Conservation (phyloP, 108 stramenopile species). For the Nitzschia sp. region DNA sequence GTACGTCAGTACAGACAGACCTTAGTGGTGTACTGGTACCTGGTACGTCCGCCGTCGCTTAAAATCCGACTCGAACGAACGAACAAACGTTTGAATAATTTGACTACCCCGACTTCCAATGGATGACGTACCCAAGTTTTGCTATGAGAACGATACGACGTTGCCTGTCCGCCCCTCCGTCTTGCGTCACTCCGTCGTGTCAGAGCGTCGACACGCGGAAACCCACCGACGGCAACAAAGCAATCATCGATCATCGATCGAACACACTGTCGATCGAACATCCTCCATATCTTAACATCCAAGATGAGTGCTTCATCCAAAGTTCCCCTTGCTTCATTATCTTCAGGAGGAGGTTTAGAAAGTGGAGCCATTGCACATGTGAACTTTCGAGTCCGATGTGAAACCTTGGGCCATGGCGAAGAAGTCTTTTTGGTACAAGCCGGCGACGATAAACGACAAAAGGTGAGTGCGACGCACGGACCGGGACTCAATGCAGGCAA, state of each 20-base stretch:
- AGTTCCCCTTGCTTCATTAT: neutral
- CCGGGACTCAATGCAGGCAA: neutral
- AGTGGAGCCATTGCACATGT: conserved; percentile 56
- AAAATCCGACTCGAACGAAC: no score
- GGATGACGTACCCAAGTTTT: no score
- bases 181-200: neutral
- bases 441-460: conserved; percentile 41
- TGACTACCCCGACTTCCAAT: no score
- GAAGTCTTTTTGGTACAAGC: conserved; percentile 59
- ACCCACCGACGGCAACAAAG: neutral
- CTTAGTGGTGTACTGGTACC: no score
- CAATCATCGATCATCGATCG: neutral
- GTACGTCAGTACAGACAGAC: no score
- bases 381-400: conserved; percentile 83
- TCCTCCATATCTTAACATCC: no score
- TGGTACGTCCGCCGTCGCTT: no score
- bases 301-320: conserved; percentile 1
- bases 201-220: neutral
- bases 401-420: conserved; percentile 80
- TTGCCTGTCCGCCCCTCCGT: neutral
- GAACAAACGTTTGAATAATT: no score
- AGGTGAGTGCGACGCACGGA: conserved; percentile 41
- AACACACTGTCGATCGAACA: neutral
- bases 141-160: no score
- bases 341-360: no score